Evolutionary conservation across 495 filamentous ascomycete genomes (phyloP).

Genomic region (Cercophora sp.): DNA sequence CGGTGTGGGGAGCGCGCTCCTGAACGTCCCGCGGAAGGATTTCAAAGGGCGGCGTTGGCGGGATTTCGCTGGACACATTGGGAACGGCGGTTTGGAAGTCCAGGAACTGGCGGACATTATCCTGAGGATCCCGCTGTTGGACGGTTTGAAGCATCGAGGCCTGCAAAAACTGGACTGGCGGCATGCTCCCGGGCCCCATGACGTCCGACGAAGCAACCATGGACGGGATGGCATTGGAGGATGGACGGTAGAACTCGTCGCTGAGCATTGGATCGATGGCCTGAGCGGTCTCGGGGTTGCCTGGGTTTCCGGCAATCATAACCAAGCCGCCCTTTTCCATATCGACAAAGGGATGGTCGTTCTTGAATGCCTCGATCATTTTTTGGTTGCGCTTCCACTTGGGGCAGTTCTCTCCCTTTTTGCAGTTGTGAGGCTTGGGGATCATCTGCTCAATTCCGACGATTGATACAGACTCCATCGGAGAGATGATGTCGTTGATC

Average conservation of each 20-base stretch:
- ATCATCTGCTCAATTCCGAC: slow-evolving; percentile 87
- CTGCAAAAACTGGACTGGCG: slow-evolving; percentile 63
- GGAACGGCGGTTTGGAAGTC: slow-evolving; percentile 63
- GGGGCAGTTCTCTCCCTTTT: slow-evolving; percentile 83
- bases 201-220: slow-evolving; percentile 87
- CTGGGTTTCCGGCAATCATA: slow-evolving; percentile 64
- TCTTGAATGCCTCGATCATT: slow-evolving; percentile 60
- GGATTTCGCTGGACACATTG: slow-evolving; percentile 49
- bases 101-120: slow-evolving; percentile 86
- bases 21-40: slow-evolving; percentile 30
- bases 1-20: slow-evolving; percentile 18
- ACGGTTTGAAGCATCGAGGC: slow-evolving; percentile 65
- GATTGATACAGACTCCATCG: slow-evolving; percentile 81
- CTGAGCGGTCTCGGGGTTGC: slow-evolving; percentile 61
- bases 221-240: slow-evolving; percentile 67
- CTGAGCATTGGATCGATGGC: slow-evolving; percentile 29
- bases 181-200: slow-evolving; percentile 61
- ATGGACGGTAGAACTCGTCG: slow-evolving; percentile 49
- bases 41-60: slow-evolving; percentile 54
- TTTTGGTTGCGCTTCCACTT: slow-evolving; percentile 74
- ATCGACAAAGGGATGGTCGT: slow-evolving; percentile 61
- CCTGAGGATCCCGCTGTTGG: slow-evolving; percentile 72
- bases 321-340: slow-evolving; percentile 57
- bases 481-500: slow-evolving; percentile 63
- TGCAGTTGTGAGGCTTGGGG: slow-evolving; percentile 79